Conservation (phyloP, 805 yeast genomes). For the Brettanomyces custersianus region DNA sequence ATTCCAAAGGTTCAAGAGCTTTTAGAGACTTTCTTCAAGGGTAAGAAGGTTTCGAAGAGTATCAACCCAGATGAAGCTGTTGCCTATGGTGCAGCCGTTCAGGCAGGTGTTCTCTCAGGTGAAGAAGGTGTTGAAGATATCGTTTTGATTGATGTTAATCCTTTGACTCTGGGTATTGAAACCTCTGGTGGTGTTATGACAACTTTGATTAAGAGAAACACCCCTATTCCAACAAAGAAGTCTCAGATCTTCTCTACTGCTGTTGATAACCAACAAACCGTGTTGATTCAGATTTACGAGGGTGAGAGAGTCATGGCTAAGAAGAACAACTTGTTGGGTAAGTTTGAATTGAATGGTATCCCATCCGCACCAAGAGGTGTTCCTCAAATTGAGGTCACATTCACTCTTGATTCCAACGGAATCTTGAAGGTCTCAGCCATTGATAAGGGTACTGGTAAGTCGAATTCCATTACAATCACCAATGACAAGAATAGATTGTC, state of each 20-base stretch:
- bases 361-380: slow-evolving; percentile 92
- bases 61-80: slow-evolving; percentile 99
- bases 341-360: slow-evolving; percentile 77
- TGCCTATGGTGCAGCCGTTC: slow-evolving; percentile 99
- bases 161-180: slow-evolving; percentile 91
- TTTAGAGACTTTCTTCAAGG: slow-evolving; percentile 81
- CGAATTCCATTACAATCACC: slow-evolving; percentile 83
- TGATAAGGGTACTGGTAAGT: slow-evolving; percentile 91
- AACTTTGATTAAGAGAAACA: slow-evolving; percentile 86
- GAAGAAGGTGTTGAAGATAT: slow-evolving; percentile 89
- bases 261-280: slow-evolving; percentile 94
- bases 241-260: slow-evolving; percentile 94
- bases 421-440: slow-evolving; percentile 78
- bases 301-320: slow-evolving; percentile 95
- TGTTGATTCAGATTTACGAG: slow-evolving; percentile 85
- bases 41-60: slow-evolving; percentile 94
- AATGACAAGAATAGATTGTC: slow-evolving; percentile 92
- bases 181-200: slow-evolving; percentile 98
- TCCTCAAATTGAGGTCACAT: slow-evolving; percentile 87
- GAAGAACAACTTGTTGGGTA: slow-evolving; percentile 86
- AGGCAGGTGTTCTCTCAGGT: slow-evolving; percentile 95
- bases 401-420: slow-evolving; percentile 81
- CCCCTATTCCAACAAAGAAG: slow-evolving; percentile 92
- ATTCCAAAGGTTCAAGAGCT: slow-evolving; percentile 97
- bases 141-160: slow-evolving; percentile 86